A percentile compares a stretch with the other conserved stretches of the same genome.
phyloP scores from a whole-genome alignment of 768 basidiomycete genomes.

The Lanmaoa pseudosensibilis region DNA sequence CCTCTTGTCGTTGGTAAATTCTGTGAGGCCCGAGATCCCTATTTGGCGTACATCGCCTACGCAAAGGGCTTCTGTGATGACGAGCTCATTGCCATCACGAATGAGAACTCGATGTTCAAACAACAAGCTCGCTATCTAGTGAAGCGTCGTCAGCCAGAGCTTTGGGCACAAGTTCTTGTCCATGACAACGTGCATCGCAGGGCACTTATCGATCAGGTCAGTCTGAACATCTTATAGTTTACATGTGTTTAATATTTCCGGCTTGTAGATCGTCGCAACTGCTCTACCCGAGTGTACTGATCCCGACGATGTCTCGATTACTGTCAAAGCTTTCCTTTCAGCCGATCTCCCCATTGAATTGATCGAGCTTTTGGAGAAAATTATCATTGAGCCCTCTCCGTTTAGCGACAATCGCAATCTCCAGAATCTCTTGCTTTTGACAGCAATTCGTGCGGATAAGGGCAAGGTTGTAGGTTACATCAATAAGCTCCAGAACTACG shows the following conservation, averaged over 20 bases:
- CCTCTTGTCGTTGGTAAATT: conserved; percentile 97
- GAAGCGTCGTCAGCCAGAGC: conserved; percentile 90
- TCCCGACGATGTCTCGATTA: conserved; percentile 96
- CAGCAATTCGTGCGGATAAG: conserved; percentile 96
- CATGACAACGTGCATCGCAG: conserved; percentile 91
- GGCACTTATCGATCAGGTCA: conserved; percentile 87
- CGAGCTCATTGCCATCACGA: conserved; percentile 94
- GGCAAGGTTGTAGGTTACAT: conserved; percentile 98
- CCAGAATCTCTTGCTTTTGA: conserved; percentile 92
- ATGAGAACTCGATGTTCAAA: conserved; percentile 99
- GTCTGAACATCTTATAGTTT: conserved; percentile 6
- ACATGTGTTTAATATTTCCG: neutral
- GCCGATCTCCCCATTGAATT: conserved; percentile 96
- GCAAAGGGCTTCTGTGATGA: conserved; percentile 99
- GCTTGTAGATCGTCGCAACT: conserved; percentile 77
- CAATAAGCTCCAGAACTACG: conserved; percentile 95
- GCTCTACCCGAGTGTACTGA: conserved; percentile 97
- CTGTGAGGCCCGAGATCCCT: conserved; percentile 98
- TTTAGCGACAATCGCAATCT: conserved; percentile 98
- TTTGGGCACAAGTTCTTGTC: conserved; percentile 94
- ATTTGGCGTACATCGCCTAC: conserved; percentile 98
- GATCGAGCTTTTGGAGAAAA: conserved; percentile 97
- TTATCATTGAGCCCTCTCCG: conserved; percentile 94
- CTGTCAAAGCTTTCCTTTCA: conserved; percentile 97
- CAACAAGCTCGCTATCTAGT: conserved; percentile 98